Base-by-base conservation (phyloP, 345 rosid species). In the Sisymbrium altissimum region DNA sequence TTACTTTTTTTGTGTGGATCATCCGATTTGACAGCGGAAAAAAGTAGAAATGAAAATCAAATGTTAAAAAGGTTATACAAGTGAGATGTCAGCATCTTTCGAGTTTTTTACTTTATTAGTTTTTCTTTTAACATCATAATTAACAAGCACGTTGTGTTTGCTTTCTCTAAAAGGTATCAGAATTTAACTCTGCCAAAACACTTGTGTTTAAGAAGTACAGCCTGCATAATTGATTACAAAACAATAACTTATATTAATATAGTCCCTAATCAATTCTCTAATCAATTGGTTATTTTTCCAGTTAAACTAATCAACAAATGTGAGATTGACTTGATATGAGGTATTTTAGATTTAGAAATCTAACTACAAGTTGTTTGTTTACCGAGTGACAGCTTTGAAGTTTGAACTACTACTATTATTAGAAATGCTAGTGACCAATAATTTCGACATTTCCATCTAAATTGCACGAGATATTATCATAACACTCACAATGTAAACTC, bases 91-190 rank as follows among this genome's bases (percentile, higher is more conserved):
- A 56, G 63, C 61, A 44, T 62, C 52, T 64, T 39, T 18, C 17
- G 43, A 21, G 33, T 38, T 61, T 67, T 41, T 36, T 9, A 44
- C 48, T 35, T 57, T 66, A 23, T 52, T 52, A 11, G 15, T 17
- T 64, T 23, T 72, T 33, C 57, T 15, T 40, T 53, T 75, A 61
- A 23, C 55, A 68, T 66, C 74, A 46, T 83, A 74, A 86, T 80
- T 85, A 64, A 80, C 79, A 50, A 71, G 60, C 90, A 84, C 80
- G 84, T 85, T 81, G 45, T 17, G 54, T 78, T 83, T 84, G 84
- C 89, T 85, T 83, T 70, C 33, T 69, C 56, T 38, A 21, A 75
- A 87, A 79, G 86, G 38, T 66, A 70, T 64, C 69, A 58, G 32
- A 54, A n/a, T 61, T 77, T 55, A 78, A 45, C 72, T 41, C 63